These are phyloP conservation scores for Citrus inodora DNA, from an alignment of 345 rosid species.

Conservation along the genomic window DNA sequence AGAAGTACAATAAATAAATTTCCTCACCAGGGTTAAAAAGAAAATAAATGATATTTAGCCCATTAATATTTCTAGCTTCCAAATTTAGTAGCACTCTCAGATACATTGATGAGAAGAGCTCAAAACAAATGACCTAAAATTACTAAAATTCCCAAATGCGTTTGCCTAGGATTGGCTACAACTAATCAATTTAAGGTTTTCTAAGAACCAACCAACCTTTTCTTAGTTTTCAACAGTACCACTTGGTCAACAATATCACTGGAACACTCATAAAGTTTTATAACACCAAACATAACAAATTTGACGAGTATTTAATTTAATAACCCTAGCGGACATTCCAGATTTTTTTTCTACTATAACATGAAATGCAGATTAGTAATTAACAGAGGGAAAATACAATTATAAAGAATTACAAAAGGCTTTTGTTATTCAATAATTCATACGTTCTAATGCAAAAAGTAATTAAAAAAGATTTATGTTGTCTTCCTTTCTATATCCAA, in stretches of 20 bases:
- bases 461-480: background rate
- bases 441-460: too few species aligned
- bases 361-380: background rate
- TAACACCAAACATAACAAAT: too few species aligned
- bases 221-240: background rate
- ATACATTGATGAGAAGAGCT: background rate
- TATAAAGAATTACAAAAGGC: background rate
- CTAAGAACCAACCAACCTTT: background rate
- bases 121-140: background rate
- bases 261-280: background rate
- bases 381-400: background rate
- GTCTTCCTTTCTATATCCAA: background rate
- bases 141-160: background rate
- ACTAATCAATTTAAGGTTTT: background rate
- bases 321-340: background rate
- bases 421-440: background rate
- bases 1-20: too few species aligned
- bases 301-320: background rate
- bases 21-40: too few species aligned
- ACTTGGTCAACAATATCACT: background rate
- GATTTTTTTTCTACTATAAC: background rate
- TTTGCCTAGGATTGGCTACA: background rate
- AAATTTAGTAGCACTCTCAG: background rate
- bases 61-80: too few species aligned
- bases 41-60: too few species aligned